A percentile compares a stretch with the other conserved stretches of the same genome.
Conservation (phyloP, 768 basidiomycete species). For the Hemileccinum impolitum region DNA sequence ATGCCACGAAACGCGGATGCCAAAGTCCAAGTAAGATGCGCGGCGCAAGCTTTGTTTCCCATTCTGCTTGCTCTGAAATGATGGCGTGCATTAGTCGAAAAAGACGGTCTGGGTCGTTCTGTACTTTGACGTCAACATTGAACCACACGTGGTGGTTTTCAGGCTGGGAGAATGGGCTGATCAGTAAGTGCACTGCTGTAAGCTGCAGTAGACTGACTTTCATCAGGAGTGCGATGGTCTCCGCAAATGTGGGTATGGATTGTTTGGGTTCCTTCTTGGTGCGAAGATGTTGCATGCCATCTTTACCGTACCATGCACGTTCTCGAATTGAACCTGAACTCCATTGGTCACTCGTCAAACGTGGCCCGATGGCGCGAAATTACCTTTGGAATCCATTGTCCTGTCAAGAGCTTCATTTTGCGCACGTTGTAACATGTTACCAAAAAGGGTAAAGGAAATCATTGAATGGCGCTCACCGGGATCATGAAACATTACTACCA, state of each 20-base stretch:
- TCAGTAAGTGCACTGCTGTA: constrained; percentile 6
- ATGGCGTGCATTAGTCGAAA: constrained; percentile 74
- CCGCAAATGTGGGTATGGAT: constrained; percentile 83
- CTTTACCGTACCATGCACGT: constrained; percentile 64
- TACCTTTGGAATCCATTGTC: constrained; percentile 78
- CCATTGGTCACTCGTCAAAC: constrained; percentile 25
- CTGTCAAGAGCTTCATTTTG: constrained; percentile 55
- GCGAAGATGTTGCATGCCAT: constrained; percentile 74
- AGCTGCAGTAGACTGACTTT: constrained; percentile 40
- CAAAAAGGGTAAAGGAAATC: constrained; percentile 22
- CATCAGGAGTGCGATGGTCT: constrained; percentile 82
- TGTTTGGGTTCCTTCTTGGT: constrained; percentile 82
- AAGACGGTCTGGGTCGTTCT: constrained; percentile 86
- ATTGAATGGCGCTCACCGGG: constrained; percentile 49
- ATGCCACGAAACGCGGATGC: constrained; percentile 86
- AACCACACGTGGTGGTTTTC: constrained; percentile 75
- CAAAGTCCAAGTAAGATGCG: constrained; percentile 80
- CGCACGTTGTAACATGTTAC: constrained; percentile 24
- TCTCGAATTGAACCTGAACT: constrained; percentile 62
- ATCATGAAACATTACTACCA: constrained; percentile 96
- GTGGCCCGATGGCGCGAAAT: constrained; percentile 11
- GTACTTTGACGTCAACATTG: constrained; percentile 91
- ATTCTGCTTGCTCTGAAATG: constrained; percentile 61
- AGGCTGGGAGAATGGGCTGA: constrained; percentile 39
- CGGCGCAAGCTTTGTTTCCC: constrained; percentile 75